Conservation (phyloP, 306 rosid genomes). For the Sesbania bispinosa region DNA sequence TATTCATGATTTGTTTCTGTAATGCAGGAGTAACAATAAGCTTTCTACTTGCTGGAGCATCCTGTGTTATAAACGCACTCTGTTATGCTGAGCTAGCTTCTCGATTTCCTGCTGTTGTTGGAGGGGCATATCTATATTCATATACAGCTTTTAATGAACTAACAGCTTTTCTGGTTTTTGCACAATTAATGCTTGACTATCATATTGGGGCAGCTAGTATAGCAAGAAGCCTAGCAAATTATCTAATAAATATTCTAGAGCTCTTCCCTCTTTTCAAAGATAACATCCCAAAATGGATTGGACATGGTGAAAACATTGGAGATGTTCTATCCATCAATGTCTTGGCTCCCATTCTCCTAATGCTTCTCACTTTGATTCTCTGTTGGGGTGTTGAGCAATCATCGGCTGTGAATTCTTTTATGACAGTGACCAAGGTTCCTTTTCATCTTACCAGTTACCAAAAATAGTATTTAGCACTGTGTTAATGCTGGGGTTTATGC, state of each 20-base stretch:
- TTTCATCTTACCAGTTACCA: conserved; percentile 12
- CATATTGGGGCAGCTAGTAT: conserved; percentile 99
- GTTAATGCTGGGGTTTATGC: not conserved
- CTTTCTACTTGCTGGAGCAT: conserved; percentile 79
- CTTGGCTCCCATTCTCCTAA: conserved; percentile 83
- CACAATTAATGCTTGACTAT: conserved; percentile 89
- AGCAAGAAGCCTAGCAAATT: conserved; percentile 89
- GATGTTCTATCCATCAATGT: conserved; percentile 70
- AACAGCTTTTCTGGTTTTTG: conserved; percentile 92
- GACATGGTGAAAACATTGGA: conserved; percentile 80
- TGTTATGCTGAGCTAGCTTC: conserved; percentile 93
- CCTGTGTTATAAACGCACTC: conserved; percentile 89
- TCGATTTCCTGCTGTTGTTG: conserved; percentile 91
- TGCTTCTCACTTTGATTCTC: conserved; percentile 67
- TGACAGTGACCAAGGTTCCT: conserved; percentile 85
- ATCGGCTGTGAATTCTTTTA: conserved; percentile 68
- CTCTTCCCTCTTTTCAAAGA: conserved; percentile 77
- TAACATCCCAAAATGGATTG: conserved; percentile 85
- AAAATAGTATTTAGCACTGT: not conserved
- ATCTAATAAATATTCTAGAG: conserved; percentile 65
- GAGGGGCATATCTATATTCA: conserved; percentile 88
- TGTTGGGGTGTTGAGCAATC: conserved; percentile 86
- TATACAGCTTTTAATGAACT: conserved; percentile 93
- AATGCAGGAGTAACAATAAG: conserved; percentile 89
- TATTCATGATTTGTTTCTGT: conserved; percentile 23